phyloP scores from a whole-genome alignment of 2,329 filamentous ascomycete species.

The Dactylellina sp. region DNA sequence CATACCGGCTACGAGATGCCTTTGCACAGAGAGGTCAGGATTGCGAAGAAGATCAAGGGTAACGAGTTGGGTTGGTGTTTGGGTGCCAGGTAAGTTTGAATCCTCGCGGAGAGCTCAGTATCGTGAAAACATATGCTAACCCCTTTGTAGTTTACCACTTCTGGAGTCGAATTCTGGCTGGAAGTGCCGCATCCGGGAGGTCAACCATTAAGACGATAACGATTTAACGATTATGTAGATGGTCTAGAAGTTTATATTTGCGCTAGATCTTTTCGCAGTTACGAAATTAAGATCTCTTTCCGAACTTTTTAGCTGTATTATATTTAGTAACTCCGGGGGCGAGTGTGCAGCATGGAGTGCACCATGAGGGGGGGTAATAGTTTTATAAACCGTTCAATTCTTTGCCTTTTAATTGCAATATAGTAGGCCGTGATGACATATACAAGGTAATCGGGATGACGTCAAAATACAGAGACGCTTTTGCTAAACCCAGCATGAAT shows the following conservation, averaged over 20 bases:
- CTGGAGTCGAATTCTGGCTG: slow-evolving; percentile 82
- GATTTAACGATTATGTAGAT: slow-evolving; percentile 26
- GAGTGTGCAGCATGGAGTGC: too few relatives aligned
- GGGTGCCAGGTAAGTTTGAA: slow-evolving; percentile 81
- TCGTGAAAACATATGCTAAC: slow-evolving; percentile 14
- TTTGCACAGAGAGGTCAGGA: slow-evolving; percentile 92
- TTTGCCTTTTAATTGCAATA: neutral
- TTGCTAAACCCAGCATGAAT: neutral
- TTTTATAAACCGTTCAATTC: neutral
- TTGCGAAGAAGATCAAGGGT: slow-evolving; percentile 97
- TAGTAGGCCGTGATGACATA: slow-evolving; percentile 8
- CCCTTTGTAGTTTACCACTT: slow-evolving; percentile 76
- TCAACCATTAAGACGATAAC: slow-evolving; percentile 68
- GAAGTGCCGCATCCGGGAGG: slow-evolving; percentile 85
- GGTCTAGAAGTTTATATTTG: slow-evolving; percentile 6
- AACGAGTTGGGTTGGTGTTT: slow-evolving; percentile 98
- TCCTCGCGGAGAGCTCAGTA: neutral
- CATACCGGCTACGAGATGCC: slow-evolving; percentile 99
- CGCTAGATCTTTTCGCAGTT: neutral
- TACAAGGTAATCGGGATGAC: slow-evolving; percentile 18
- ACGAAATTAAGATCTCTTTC: slow-evolving; percentile 4
- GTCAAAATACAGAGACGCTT: neutral
- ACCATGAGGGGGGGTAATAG: neutral
- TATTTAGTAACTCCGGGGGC: slow-evolving; percentile 4
- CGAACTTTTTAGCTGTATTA: slow-evolving; percentile 11